phyloP scores from a whole-genome alignment of 2,329 filamentous ascomycete genomes.

The Ophiostoma perfectum region DNA sequence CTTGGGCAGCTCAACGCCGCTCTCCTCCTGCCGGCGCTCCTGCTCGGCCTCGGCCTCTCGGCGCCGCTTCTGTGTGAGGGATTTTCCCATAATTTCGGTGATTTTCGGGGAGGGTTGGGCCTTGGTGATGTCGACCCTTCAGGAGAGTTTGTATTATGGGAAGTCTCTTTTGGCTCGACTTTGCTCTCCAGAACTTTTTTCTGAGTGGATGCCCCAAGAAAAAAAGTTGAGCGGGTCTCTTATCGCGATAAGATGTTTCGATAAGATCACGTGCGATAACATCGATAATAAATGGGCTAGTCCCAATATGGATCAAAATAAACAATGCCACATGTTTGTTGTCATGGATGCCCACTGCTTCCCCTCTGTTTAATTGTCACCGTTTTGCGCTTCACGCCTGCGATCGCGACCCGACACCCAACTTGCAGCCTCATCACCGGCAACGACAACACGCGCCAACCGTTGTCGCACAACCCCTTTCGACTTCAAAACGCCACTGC shows the following conservation, averaged over 20 bases:
- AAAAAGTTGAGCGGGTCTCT: constrained; percentile 20
- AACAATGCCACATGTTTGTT: constrained; percentile 23
- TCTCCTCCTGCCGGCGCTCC: constrained; percentile 27
- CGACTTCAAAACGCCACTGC: not conserved
- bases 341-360: constrained; percentile 20
- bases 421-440: not conserved
- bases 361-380: constrained; percentile 10
- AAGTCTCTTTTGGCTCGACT: constrained; percentile 10
- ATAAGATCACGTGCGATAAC: constrained; percentile 21
- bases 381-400: not conserved
- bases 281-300: constrained; percentile 12
- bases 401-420: not conserved
- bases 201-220: constrained; percentile 16
- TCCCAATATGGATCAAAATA: constrained; percentile 25
- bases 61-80: constrained; percentile 34
- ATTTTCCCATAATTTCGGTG: constrained; percentile 29
- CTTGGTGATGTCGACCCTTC: not conserved
- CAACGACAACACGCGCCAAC: not conserved
- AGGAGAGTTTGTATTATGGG: not conserved
- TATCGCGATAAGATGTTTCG: constrained; percentile 20
- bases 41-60: constrained; percentile 35
- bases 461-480: not conserved
- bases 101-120: not conserved
- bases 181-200: constrained; percentile 18
- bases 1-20: constrained; percentile 15